Conservation (phyloP, 345 rosid species). For the Draba incana region DNA sequence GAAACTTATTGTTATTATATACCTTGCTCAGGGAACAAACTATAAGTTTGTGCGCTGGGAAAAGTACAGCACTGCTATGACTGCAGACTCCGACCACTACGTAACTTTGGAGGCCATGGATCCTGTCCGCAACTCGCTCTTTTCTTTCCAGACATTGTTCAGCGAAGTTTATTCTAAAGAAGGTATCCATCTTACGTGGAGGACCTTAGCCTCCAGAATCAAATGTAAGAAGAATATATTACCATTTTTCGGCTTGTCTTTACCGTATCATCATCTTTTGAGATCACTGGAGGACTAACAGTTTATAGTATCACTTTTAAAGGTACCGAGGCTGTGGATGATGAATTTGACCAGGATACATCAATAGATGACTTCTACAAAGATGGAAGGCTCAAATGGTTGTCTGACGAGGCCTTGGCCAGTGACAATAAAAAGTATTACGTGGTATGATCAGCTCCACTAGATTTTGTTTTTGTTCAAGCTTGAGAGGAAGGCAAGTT, state of each 20-base stretch:
- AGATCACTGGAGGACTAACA: too few relatives aligned
- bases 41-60: too few relatives aligned
- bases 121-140: too few relatives aligned
- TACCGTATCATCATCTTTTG: too few relatives aligned
- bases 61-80: too few relatives aligned
- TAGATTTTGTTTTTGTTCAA: neutral
- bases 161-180: neutral
- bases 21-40: too few relatives aligned
- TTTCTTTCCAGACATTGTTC: neutral
- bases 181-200: neutral
- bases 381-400: constrained; percentile 10
- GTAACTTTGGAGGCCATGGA: too few relatives aligned
- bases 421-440: neutral
- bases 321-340: too few relatives aligned
- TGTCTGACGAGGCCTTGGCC: constrained; percentile 8
- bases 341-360: too few relatives aligned
- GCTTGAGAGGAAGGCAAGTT: too few relatives aligned
- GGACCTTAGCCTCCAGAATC: constrained; percentile 4
- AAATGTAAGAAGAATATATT: constrained; percentile 3
- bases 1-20: too few relatives aligned
- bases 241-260: neutral
- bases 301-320: neutral
- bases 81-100: too few relatives aligned
- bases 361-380: neutral
- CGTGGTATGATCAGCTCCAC: constrained; percentile 18